Evolutionary conservation across 1,139 yeast species (phyloP), one percentile per base, ranked within the genome.

Genomic region (Candida tropicalis): DNA sequence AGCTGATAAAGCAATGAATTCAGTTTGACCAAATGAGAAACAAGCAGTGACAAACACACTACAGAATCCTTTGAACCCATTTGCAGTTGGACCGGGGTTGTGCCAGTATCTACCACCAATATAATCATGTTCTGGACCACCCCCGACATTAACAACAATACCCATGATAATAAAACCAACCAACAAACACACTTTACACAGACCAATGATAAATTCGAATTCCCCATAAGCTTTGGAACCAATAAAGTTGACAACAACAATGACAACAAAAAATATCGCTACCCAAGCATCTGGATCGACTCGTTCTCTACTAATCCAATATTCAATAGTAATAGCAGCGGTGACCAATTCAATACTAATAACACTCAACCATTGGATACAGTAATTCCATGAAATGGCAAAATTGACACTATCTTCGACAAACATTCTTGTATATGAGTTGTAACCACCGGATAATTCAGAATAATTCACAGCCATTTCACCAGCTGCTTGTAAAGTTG

Each of bases 51-150:
- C 73, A 39, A 70, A 68, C 27, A 67, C 73, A 8, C 70, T 52
- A 46, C 67, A 65, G 39, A 70, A 53, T 10, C 77, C 77, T 52
- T 71, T 71, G 54, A 71, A 70, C 20, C 39, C 39, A 12, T 37
- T 37, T 26, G 58, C 52, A 35, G 71, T 68, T 26, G 64, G 63
- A 35, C 73, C 73, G 4, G 75, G 77, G 42, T 70, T 54, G 43
- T 64, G 62, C 80, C 80, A 76, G 52, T 70, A 71, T 43, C 59
- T 64, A 35, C 77, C 79, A 24, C 81, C 81, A 49, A 75, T 68
- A 47, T 60, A 71, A 3, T 73, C 73, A 20, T 44, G 48, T 15
- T 51, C 48, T 11, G 64, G 61, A 29, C 70, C 69, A 38, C 72
- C 77, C 45, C 77, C 77, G 46, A 65, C 59, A 44, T 68, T 66